These are phyloP conservation scores for Porcisia hertigi DNA, from an alignment of 208 protist genomes.

Conservation along the genomic window DNA sequence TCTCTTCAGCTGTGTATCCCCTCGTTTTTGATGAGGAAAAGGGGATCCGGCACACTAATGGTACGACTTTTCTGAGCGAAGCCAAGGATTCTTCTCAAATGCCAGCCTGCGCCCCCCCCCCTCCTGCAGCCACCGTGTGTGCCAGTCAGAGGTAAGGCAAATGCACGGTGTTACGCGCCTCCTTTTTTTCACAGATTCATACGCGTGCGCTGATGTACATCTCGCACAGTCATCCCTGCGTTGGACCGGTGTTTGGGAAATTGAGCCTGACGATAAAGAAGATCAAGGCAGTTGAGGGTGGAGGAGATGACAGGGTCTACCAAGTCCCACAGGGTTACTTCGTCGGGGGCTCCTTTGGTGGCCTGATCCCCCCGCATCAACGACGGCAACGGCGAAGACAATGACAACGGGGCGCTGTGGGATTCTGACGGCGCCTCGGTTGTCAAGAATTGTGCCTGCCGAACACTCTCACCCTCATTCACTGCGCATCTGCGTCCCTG, in stretches of 20 bases:
- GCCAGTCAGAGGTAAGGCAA: not conserved
- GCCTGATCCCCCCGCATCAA: not conserved
- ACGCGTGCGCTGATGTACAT: not conserved
- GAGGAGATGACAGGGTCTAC: constrained; percentile 26
- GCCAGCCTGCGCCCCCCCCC: not conserved
- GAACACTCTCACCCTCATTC: not conserved
- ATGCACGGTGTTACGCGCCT: not conserved
- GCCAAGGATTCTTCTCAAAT: not conserved
- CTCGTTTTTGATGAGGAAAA: too few relatives aligned
- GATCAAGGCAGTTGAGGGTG: constrained; percentile 19
- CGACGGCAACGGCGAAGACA: not conserved
- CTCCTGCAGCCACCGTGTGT: too few relatives aligned
- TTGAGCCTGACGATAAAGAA: constrained; percentile 26
- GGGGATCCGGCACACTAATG: not conserved
- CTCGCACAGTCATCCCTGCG: not conserved
- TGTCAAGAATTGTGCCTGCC: not conserved
- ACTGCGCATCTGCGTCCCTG: constrained; percentile 14
- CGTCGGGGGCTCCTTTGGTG: constrained; percentile 2
- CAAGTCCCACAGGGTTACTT: constrained; percentile 34
- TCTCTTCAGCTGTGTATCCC: too few relatives aligned
- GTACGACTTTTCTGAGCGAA: not conserved
- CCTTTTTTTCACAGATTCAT: not conserved
- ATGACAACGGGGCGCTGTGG: not conserved
- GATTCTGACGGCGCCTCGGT: not conserved
- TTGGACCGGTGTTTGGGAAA: not conserved